A percentile compares a stretch with the other conserved stretches of the same genome.
Evolutionary conservation across 2,329 filamentous ascomycete species (phyloP).

Genomic region (Claviceps cyperi): DNA sequence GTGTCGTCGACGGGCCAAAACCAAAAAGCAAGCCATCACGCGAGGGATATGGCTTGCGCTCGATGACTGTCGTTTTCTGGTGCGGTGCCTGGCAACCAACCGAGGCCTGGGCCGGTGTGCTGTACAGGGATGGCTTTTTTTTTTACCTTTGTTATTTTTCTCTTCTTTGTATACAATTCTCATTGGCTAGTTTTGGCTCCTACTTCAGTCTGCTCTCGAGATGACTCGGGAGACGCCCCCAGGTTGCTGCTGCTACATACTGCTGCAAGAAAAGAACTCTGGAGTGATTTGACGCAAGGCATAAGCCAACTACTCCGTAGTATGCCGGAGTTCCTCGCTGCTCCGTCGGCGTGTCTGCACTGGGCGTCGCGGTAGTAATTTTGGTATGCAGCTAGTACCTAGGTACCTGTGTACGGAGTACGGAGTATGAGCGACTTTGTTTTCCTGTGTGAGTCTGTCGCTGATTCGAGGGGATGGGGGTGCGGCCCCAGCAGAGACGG

Average conservation of each 20-base stretch:
- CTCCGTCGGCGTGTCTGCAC: background rate
- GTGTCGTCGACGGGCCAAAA: too few relatives aligned
- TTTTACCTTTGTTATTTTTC: background rate
- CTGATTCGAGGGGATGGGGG: background rate
- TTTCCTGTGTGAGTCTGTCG: background rate
- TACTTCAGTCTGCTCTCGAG: background rate
- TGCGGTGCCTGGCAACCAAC: background rate
- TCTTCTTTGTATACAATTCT: too few relatives aligned
- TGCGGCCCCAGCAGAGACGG: background rate
- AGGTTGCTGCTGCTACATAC: too few relatives aligned
- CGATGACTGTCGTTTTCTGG: background rate
- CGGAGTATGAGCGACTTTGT: conserved; percentile 4
- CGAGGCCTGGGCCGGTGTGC: background rate
- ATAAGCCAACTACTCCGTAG: background rate
- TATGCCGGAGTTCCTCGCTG: conserved; percentile 2
- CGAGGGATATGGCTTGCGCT: too few relatives aligned
- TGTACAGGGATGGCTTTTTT: background rate
- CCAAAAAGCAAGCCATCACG: too few relatives aligned
- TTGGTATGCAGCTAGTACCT: too few relatives aligned
- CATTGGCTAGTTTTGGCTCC: too few relatives aligned
- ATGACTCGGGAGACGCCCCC: too few relatives aligned
- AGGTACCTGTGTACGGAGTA: too few relatives aligned
- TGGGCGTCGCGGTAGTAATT: background rate
- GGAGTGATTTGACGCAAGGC: background rate
- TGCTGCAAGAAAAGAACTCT: background rate